Conservation (phyloP, 2,329 filamentous ascomycete genomes). For the Paecilomyces sp. region DNA sequence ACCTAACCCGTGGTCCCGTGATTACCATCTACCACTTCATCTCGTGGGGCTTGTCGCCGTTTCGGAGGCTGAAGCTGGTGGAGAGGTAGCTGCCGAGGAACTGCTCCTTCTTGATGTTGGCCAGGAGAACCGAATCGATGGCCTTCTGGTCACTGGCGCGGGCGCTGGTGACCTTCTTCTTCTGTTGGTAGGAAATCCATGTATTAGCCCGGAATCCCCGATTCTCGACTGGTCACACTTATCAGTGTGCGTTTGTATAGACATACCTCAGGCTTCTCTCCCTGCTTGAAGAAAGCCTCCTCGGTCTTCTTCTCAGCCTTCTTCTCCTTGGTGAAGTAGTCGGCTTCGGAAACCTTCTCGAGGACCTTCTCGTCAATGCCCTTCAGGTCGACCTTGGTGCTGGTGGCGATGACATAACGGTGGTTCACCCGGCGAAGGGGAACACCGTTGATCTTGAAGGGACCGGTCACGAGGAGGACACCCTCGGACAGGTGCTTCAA, state of each 20-base stretch:
- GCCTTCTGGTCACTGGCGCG: conserved; percentile 97
- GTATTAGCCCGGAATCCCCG: not conserved
- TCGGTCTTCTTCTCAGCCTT: conserved; percentile 86
- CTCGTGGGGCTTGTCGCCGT: conserved; percentile 99
- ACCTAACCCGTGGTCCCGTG: conserved; percentile 34
- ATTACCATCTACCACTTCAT: conserved; percentile 83
- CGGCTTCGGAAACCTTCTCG: conserved; percentile 79
- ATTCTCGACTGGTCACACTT: not conserved
- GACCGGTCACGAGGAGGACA: conserved; percentile 96
- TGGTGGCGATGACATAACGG: conserved; percentile 46
- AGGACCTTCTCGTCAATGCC: conserved; percentile 66
- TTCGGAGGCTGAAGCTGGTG: conserved; percentile 96
- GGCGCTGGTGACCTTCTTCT: conserved; percentile 91
- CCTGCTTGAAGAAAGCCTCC: conserved; percentile 99
- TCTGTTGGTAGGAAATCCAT: conserved; percentile 51
- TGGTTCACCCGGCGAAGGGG: conserved; percentile 70
- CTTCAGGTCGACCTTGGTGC: conserved; percentile 52
- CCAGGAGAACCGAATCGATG: conserved; percentile 91
- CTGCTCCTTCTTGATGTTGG: conserved; percentile 97
- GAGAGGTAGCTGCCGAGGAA: conserved; percentile 89
- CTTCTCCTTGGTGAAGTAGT: conserved; percentile 98
- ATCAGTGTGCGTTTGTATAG: not conserved
- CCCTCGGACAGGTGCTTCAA: conserved; percentile 96
- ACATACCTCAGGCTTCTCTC: conserved; percentile 93
- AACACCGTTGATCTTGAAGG: conserved; percentile 99